phyloP scores from a whole-genome alignment of 768 basidiomycete genomes.

The Amyloporia xantha region DNA sequence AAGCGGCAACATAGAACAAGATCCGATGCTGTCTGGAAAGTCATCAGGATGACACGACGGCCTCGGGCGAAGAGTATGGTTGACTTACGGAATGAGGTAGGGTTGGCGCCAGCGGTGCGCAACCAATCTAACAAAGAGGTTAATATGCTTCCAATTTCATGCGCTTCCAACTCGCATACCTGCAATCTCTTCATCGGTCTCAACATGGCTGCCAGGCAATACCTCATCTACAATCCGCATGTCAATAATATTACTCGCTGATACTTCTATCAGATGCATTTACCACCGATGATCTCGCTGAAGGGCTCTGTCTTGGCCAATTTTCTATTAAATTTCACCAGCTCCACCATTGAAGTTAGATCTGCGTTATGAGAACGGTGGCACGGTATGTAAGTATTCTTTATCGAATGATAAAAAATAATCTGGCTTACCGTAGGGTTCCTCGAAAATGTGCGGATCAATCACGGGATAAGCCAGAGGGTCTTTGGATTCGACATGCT shows the following conservation, averaged over 20 bases:
- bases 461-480: slow-evolving; percentile 19
- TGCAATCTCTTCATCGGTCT: slow-evolving; percentile 23
- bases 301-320: slow-evolving; percentile 17
- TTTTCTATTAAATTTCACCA: slow-evolving; percentile 18
- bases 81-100: too few species aligned
- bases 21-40: background rate
- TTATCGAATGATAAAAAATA: background rate
- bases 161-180: slow-evolving; percentile 1
- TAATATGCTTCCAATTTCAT: background rate
- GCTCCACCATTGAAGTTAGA: slow-evolving; percentile 17
- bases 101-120: background rate
- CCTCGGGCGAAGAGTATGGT: too few species aligned
- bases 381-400: too few species aligned
- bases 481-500: slow-evolving; percentile 21
- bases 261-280: too few species aligned
- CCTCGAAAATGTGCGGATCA: slow-evolving; percentile 23
- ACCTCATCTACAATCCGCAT: slow-evolving; percentile 15
- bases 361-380: slow-evolving; percentile 11
- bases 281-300: slow-evolving; percentile 11
- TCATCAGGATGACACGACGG: too few species aligned
- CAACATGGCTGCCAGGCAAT: slow-evolving; percentile 23
- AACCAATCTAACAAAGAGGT: background rate
- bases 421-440: slow-evolving; percentile 16
- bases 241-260: background rate
- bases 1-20: slow-evolving; percentile 6